phyloP scores from a whole-genome alignment of 1,284 basidiomycete genomes.

The Austroboletus niveus region DNA sequence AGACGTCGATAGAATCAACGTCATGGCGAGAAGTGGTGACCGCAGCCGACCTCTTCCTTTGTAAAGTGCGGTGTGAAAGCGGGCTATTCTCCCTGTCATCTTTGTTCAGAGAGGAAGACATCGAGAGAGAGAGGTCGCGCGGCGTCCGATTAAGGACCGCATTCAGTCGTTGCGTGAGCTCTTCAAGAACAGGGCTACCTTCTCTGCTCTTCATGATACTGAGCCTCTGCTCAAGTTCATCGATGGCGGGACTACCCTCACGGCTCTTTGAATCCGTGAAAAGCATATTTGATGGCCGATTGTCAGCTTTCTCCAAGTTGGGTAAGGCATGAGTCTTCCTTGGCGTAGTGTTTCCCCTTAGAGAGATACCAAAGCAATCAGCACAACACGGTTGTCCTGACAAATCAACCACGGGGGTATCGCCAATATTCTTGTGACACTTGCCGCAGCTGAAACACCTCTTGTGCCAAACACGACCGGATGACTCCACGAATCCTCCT shows the following conservation, averaged over 20 bases:
- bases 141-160: slow-evolving; percentile 39
- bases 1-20: slow-evolving; percentile 3
- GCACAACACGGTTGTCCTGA: slow-evolving; percentile 72
- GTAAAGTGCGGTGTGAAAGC: slow-evolving; percentile 26
- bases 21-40: slow-evolving; percentile 4
- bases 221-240: slow-evolving; percentile 56
- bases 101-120: slow-evolving; percentile 9
- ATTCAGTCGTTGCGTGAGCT: slow-evolving; percentile 52
- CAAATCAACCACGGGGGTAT: slow-evolving; percentile 76
- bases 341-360: slow-evolving; percentile 51
- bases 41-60: slow-evolving; percentile 21
- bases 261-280: slow-evolving; percentile 37
- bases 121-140: slow-evolving; percentile 22
- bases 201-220: slow-evolving; percentile 56
- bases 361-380: slow-evolving; percentile 73
- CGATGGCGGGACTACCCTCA: slow-evolving; percentile 53
- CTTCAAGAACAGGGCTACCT: slow-evolving; percentile 61
- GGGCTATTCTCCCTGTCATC: slow-evolving; percentile 32
- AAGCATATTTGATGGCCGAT: slow-evolving; percentile 43
- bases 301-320: slow-evolving; percentile 24
- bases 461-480: slow-evolving; percentile 73
- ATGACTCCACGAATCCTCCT: slow-evolving; percentile 70
- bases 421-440: slow-evolving; percentile 69
- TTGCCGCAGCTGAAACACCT: slow-evolving; percentile 71
- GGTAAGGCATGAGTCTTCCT: slow-evolving; percentile 37